These are phyloP conservation scores for Noccaea bulbosa DNA, from an alignment of 345 rosid genomes.

Conservation along the genomic window DNA sequence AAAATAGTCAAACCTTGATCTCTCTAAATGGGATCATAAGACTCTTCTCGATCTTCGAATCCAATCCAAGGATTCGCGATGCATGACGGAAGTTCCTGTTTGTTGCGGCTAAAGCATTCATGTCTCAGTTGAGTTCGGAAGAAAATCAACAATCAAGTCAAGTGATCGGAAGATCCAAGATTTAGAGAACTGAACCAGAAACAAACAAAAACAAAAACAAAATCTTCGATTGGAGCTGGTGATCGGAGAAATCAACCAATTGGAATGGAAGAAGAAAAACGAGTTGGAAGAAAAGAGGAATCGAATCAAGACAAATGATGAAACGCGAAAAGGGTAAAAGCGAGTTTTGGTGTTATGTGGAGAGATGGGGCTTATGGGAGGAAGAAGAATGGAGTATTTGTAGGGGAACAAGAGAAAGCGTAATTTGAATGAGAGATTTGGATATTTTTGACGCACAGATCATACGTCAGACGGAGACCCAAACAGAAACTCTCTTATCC, in stretches of 20 bases:
- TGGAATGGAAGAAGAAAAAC: background rate
- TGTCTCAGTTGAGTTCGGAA: constrained; percentile 35
- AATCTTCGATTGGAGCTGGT: background rate
- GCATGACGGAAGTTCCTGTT: constrained; percentile 93
- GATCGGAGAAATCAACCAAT: constrained; percentile 24
- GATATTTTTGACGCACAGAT: constrained; percentile 35
- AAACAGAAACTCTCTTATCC: constrained; percentile 8
- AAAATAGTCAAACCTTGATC: constrained; percentile 63
- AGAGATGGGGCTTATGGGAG: constrained; percentile 14
- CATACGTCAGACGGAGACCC: constrained; percentile 17
- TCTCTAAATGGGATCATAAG: constrained; percentile 95
- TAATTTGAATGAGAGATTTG: constrained; percentile 31
- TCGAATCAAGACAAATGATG: background rate
- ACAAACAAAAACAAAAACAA: no score
- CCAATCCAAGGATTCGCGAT: constrained; percentile 82
- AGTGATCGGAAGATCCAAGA: constrained; percentile 26
- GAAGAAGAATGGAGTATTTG: constrained; percentile 31
- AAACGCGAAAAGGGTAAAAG: background rate
- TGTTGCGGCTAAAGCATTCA: constrained; percentile 95
- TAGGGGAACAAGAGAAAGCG: constrained; percentile 31
- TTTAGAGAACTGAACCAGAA: background rate
- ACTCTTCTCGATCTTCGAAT: constrained; percentile 84
- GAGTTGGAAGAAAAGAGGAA: background rate
- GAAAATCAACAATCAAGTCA: background rate
- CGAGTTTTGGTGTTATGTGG: background rate